Evolutionary conservation across 2,329 filamentous ascomycete species (phyloP).

Genomic region (Pseudogymnoascus sp.): DNA sequence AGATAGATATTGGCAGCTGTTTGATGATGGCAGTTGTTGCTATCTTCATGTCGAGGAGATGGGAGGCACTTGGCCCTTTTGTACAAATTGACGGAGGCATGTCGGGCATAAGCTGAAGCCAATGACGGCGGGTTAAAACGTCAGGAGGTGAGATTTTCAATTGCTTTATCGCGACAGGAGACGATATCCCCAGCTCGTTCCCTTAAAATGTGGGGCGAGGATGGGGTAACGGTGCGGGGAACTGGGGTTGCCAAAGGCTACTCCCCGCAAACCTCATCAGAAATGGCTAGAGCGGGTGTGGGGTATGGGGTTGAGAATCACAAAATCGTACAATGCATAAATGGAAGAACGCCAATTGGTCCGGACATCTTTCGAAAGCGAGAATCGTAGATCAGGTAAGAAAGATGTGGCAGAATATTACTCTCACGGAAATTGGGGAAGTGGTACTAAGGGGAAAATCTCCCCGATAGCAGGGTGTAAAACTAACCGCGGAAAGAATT

Average conservation of each 20-base stretch:
- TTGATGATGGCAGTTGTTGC: not conserved
- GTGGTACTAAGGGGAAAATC: not conserved
- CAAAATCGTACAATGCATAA: not conserved
- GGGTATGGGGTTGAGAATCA: not conserved
- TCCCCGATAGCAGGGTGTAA: not conserved
- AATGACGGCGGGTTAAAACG: not conserved
- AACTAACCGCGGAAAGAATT: not conserved
- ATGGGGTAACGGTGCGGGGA: not conserved
- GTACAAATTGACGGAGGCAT: not conserved
- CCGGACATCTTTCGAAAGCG: not conserved
- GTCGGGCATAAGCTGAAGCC: not conserved
- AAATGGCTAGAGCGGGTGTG: not conserved
- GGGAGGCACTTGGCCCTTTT: not conserved
- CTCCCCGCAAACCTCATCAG: not conserved
- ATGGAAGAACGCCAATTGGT: not conserved
- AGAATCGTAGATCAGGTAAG: not conserved
- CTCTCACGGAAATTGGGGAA: not conserved
- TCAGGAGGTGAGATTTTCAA: not conserved
- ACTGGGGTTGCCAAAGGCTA: not conserved
- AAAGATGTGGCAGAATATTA: not conserved
- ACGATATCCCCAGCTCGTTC: not conserved
- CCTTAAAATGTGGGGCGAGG: not conserved
- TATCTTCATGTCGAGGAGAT: not conserved
- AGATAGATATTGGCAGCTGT: not conserved
- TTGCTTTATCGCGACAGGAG: not conserved